Evolutionary conservation across 1,284 basidiomycete species (phyloP), one percentile per base, ranked within the genome.

Genomic region (Schizopora paradoxa): DNA sequence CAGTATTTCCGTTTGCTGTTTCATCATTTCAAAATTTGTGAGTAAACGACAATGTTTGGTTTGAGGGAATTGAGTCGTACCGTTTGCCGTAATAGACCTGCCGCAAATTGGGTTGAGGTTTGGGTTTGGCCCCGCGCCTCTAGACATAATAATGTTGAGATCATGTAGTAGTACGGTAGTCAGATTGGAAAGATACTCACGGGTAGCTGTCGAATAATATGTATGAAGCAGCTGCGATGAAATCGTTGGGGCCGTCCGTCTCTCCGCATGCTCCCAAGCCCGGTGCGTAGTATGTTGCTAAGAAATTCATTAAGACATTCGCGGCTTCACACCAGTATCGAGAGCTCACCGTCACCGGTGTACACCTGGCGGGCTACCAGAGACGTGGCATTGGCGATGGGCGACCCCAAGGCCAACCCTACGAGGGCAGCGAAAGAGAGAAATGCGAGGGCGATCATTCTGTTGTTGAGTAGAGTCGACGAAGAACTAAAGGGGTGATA

Each of bases 251-350:
- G 8, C 57, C 66, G 50, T 69, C 70, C 16, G 59, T 66, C 46
- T 58, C 63, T 2, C 71, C 72, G 51, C 72, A 74, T 1, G 72
- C 70, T 14, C 71, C 71, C 27, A 68, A 56, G 13, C 63, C 68
- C 11, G 67, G 64, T 3, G 45, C 54, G 52, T 66, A 72, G 40
- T 41, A 53, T 6, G 55, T 56, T n/a, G n/a, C n/a, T n/a, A n/a
- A n/a, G n/a, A n/a, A n/a, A n/a, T n/a, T n/a, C n/a, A n/a, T n/a
- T n/a, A n/a, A n/a, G n/a, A n/a, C n/a, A n/a, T n/a, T n/a, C n/a
- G n/a, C n/a, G n/a, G n/a, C n/a, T n/a, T n/a, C n/a, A n/a, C n/a
- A n/a, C n/a, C n/a, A n/a, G n/a, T n/a, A n/a, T n/a, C n/a, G n/a
- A n/a, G n/a, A n/a, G n/a, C n/a, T n/a, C n/a, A n/a, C n/a, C n/a